Evolutionary conservation across 257 asterid species (phyloP).

Genomic region (Solanum virginianum): DNA sequence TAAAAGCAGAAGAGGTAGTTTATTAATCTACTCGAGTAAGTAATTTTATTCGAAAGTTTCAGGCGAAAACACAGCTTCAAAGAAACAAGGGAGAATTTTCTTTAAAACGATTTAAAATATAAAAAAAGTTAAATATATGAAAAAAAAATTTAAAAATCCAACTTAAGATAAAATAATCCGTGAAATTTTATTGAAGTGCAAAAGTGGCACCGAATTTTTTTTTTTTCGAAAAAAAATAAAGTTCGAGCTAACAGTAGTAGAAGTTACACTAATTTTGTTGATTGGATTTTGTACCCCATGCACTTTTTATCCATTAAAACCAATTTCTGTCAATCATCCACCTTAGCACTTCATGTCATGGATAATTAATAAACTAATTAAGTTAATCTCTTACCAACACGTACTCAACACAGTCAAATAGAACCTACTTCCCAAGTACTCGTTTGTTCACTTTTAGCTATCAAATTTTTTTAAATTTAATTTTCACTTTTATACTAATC

Average conservation of each 20-base stretch:
- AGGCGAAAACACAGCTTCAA: no score
- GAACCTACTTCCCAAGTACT: background rate
- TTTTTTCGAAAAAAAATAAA: background rate
- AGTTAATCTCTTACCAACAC: background rate
- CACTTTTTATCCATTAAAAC: background rate
- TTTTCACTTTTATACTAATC: no score
- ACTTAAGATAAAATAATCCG: background rate
- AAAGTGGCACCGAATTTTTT: background rate
- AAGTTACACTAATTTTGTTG: background rate
- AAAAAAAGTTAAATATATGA: background rate
- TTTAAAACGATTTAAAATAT: background rate
- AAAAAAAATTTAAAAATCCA: background rate
- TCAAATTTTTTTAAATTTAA: no score
- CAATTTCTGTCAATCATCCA: background rate
- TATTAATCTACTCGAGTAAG: no score
- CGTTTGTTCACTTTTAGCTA: no score
- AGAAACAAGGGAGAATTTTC: background rate
- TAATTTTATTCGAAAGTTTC: no score
- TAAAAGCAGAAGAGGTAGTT: no score
- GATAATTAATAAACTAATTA: background rate
- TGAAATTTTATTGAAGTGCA: background rate
- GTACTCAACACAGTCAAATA: background rate
- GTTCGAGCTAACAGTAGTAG: background rate
- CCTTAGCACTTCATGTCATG: background rate
- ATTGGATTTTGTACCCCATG: background rate